A percentile compares a stretch with the other conserved stretches of the same genome.
Evolutionary conservation across 352 stramenopile genomes (phyloP).

Genomic region (Globisporangium alternatum): DNA sequence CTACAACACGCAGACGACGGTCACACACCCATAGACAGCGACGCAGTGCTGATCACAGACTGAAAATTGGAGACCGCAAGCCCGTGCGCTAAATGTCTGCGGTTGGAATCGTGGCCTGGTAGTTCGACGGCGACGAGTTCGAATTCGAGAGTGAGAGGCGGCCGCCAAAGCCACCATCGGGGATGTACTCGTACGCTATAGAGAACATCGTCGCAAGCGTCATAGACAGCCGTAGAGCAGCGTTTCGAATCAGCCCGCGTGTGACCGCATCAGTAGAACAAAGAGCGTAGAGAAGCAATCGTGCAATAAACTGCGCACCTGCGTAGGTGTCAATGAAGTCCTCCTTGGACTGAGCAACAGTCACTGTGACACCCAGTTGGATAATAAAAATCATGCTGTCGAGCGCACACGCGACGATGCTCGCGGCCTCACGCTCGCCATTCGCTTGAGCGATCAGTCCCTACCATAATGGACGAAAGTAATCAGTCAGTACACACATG

Average conservation of each 20-base stretch:
- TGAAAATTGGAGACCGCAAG: background rate
- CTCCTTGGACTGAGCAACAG: slow-evolving; percentile 74
- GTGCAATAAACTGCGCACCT: slow-evolving; percentile 28
- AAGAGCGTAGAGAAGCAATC: background rate
- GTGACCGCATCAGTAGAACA: background rate
- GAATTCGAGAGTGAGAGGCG: slow-evolving; percentile 36
- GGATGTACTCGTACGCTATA: slow-evolving; percentile 83
- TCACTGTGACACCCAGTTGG: slow-evolving; percentile 53
- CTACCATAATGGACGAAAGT: slow-evolving; percentile 14
- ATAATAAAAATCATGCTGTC: slow-evolving; percentile 59
- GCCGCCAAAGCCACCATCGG: slow-evolving; percentile 49
- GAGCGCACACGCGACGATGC: slow-evolving; percentile 43
- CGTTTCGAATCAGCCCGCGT: background rate
- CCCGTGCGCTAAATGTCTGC: slow-evolving; percentile 43
- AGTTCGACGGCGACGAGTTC: slow-evolving; percentile 48
- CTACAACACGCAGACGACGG: background rate
- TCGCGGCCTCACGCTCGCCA: slow-evolving; percentile 27
- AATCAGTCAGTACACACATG: background rate
- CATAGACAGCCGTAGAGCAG: background rate
- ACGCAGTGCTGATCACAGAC: background rate
- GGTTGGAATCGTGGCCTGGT: slow-evolving; percentile 54
- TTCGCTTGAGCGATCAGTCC: slow-evolving; percentile 40
- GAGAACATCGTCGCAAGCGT: background rate
- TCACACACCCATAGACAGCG: background rate
- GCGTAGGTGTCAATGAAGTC: slow-evolving; percentile 85